Percentiles rank a stretch among this genome's conserved stretches.
phyloP scores from a whole-genome alignment of 1,284 basidiomycete genomes.

The Ceratobasidium sp. region DNA sequence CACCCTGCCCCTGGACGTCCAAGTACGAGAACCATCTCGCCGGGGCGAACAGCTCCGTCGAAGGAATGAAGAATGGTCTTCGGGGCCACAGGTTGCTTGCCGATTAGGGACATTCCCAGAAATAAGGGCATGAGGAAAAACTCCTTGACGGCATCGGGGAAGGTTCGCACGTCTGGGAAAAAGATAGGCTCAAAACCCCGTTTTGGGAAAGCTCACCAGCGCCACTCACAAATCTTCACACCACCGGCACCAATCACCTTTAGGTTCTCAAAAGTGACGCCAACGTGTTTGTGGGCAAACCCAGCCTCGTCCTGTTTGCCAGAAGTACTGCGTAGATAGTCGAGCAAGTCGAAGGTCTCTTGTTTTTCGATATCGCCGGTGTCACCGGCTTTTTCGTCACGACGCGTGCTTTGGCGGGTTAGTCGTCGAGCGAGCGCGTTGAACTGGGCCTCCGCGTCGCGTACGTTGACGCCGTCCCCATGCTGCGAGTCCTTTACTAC shows the following conservation, averaged over 20 bases:
- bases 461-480: slow-evolving; percentile 22
- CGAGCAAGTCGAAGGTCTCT: slow-evolving; percentile 41
- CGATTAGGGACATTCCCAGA: background rate
- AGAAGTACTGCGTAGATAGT: slow-evolving; percentile 37
- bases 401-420: slow-evolving; percentile 41
- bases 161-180: slow-evolving; percentile 63
- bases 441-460: slow-evolving; percentile 37
- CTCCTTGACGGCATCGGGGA: slow-evolving; percentile 69
- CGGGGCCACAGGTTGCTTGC: slow-evolving; percentile 36
- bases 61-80: slow-evolving; percentile 53
- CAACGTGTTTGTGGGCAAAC: slow-evolving; percentile 86
- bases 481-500: slow-evolving; percentile 10
- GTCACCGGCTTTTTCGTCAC: background rate
- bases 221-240: slow-evolving; percentile 66
- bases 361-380: slow-evolving; percentile 36
- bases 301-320: slow-evolving; percentile 69
- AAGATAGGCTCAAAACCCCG: slow-evolving; percentile 53
- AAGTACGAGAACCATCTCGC: slow-evolving; percentile 71
- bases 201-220: slow-evolving; percentile 56
- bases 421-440: slow-evolving; percentile 37
- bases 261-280: slow-evolving; percentile 82
- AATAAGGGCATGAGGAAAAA: slow-evolving; percentile 71
- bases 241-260: slow-evolving; percentile 63
- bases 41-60: slow-evolving; percentile 59
- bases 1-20: slow-evolving; percentile 69